Percentiles rank a stretch among this genome's conserved stretches.
Evolutionary conservation across 1,284 basidiomycete genomes (phyloP).

Genomic region (Taiwanofungus camphoratus): DNA sequence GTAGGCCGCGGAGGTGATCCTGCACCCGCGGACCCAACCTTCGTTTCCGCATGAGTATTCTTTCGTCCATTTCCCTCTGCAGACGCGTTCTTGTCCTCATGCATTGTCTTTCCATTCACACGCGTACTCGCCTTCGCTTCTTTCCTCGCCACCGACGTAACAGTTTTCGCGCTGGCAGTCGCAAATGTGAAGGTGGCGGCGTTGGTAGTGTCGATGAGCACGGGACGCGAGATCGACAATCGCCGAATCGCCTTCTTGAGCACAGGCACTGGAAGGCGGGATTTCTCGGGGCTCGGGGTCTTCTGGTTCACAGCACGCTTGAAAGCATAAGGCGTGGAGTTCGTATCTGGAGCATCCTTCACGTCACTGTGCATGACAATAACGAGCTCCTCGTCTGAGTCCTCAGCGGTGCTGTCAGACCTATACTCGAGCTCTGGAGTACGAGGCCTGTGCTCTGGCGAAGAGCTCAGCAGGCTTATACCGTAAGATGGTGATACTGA

Average conservation of each 20-base stretch:
- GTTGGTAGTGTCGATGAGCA: constrained; percentile 23
- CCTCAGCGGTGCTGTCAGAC: neutral
- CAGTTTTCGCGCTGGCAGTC: neutral
- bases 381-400: constrained; percentile 18
- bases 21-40: neutral
- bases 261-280: constrained; percentile 22
- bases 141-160: neutral
- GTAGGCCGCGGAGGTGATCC: constrained; percentile 7
- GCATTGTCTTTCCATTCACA: neutral
- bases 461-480: neutral
- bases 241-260: constrained; percentile 20
- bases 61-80: constrained; percentile 1
- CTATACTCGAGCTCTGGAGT: neutral
- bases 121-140: neutral
- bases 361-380: constrained; percentile 17
- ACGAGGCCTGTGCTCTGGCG: too few species aligned
- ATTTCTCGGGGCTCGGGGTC: constrained; percentile 17
- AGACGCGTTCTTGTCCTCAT: neutral
- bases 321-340: constrained; percentile 3
- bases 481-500: neutral
- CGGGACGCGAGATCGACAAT: constrained; percentile 24
- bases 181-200: constrained; percentile 9
- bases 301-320: constrained; percentile 4
- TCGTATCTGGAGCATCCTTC: neutral
- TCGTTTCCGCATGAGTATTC: neutral